Conservation (phyloP, 192 early-diverging fungal species). For the Anaeromyces robustus region DNA sequence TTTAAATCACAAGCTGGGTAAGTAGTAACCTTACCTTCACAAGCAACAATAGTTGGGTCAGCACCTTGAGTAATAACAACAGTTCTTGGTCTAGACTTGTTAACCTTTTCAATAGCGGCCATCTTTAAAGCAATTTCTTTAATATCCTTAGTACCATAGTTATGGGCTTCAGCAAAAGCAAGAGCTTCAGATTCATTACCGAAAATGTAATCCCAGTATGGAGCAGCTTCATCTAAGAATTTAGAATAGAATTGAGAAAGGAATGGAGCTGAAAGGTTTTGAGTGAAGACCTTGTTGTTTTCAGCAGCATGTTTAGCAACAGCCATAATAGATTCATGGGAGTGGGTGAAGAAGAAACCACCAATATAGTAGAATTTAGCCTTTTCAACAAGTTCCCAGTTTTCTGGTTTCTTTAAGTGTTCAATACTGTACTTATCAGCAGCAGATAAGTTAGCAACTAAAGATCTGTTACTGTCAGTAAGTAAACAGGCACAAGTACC, state of each 20-base stretch:
- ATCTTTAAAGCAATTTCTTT: constrained; percentile 61
- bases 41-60: constrained; percentile 50
- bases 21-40: constrained; percentile 16
- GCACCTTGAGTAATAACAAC: constrained; percentile 89
- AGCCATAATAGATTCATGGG: constrained; percentile 62
- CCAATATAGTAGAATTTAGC: constrained; percentile 86
- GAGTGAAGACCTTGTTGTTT: constrained; percentile 67
- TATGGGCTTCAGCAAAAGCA: constrained; percentile 62
- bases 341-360: constrained; percentile 89
- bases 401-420: constrained; percentile 52
- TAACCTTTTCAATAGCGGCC: constrained; percentile 66
- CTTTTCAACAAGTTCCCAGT: constrained; percentile 73
- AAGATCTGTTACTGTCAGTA: constrained; percentile 70
- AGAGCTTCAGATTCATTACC: constrained; percentile 93
- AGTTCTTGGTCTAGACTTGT: constrained; percentile 49
- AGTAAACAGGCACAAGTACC: constrained; percentile 93
- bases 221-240: constrained; percentile 54
- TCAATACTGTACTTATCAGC: constrained; percentile 70
- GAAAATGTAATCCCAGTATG: constrained; percentile 85
- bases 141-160: constrained; percentile 39
- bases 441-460: constrained; percentile 88
- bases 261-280: constrained; percentile 95
- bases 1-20: neutral
- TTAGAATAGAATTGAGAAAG: constrained; percentile 86
- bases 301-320: constrained; percentile 78